A percentile compares a stretch with the other conserved stretches of the same genome.
phyloP scores from a whole-genome alignment of 2,329 filamentous ascomycete species.

The Rutstroemia sydowiana region DNA sequence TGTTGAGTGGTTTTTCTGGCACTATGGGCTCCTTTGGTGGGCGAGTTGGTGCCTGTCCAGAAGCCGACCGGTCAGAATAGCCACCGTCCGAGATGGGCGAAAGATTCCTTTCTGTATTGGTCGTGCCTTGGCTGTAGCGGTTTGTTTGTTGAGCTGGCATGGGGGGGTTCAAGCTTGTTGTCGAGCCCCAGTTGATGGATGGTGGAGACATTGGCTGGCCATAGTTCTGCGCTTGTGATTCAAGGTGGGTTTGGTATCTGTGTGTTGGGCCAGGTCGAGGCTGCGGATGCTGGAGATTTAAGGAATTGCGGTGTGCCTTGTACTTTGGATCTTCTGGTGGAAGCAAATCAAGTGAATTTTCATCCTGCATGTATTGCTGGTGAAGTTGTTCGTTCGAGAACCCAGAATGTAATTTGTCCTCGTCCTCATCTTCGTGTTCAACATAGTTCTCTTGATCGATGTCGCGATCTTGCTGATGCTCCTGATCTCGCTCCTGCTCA shows the following conservation, averaged over 20 bases:
- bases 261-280: constrained; percentile 67
- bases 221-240: constrained; percentile 65
- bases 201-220: constrained; percentile 50
- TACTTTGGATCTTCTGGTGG: constrained; percentile 64
- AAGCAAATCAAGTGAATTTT: constrained; percentile 11
- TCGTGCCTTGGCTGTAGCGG: constrained; percentile 34
- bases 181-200: constrained; percentile 57
- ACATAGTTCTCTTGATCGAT: constrained; percentile 1
- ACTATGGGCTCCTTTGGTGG: constrained; percentile 55
- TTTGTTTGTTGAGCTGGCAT: constrained; percentile 44
- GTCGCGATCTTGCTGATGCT: not conserved
- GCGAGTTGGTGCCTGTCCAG: constrained; percentile 42
- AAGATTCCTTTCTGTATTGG: constrained; percentile 21
- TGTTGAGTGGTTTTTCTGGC: constrained; percentile 39
- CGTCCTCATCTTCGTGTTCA: constrained; percentile 35
- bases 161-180: constrained; percentile 46
- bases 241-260: constrained; percentile 65
- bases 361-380: constrained; percentile 23
- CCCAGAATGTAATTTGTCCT: constrained; percentile 53
- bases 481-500: constrained; percentile 1
- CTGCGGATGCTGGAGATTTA: constrained; percentile 75
- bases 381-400: constrained; percentile 44
- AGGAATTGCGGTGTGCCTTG: constrained; percentile 71
- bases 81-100: constrained; percentile 29
- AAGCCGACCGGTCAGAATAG: constrained; percentile 23